Base-by-base conservation (phyloP, 2,329 filamentous ascomycete species). In the Trichoderma koningiopsis region DNA sequence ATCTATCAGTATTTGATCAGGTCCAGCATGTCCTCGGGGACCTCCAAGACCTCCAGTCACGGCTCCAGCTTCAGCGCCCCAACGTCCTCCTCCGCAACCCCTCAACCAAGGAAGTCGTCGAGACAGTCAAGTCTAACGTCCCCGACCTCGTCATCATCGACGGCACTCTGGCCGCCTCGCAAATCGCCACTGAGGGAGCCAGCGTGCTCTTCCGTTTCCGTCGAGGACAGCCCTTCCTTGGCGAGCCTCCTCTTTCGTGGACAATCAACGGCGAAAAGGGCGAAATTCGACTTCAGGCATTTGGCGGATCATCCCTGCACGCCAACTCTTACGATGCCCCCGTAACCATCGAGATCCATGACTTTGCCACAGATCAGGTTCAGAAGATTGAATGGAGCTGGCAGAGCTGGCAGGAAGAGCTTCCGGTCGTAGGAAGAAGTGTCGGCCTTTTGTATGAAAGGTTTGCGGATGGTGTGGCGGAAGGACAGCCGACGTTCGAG, bases 381-480 rank as follows among this genome's bases (percentile, higher is more conserved):
- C 80, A 84, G 14, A 72, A 79, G 3, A 75, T 87, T 0, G 72
- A 79, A 0, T 83, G 82, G 78, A 75, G 79, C 8, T 87, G 83
- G 79, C 76, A 79, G 16, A 81, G 82, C 3, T 85, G 82, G 77
- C 84, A 84, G 73, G 78, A 82, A 13, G 79, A 82, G 13, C 70
- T 87, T 22, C 82, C 84, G 0, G 43, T 81, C 0, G 72, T 78
- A 3, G 82, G 81, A 0, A 80, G 84, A 64, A 85, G 83, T 71
- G 83, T 90, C 33, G 88, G 82, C 0, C 81, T 81, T 24, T 72
- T 88, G 0, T 90, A 89, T 76, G 88, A 91, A 72, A 81, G 80
- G 1, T 88, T 83, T 77, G 84, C 85, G 8, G 72, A 75, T 1
- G 76, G 72, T 16, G 35, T 73, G 22, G 63, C 72, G 40, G 65